Evolutionary conservation across 495 filamentous ascomycete genomes (phyloP).

Genomic region (Aspergillus ellipticus): DNA sequence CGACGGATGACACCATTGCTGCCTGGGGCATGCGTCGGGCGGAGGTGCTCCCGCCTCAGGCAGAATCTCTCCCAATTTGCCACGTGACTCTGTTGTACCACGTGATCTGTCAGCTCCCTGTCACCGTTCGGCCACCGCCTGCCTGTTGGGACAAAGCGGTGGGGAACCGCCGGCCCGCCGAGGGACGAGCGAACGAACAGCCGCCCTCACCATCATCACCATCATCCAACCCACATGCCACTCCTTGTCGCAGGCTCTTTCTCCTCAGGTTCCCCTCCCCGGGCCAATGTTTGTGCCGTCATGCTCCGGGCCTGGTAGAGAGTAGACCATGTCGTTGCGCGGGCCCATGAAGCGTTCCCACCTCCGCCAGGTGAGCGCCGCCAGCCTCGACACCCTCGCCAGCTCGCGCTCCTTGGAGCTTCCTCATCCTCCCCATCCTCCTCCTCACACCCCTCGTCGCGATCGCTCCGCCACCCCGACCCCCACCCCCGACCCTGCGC

Average conservation of each 20-base stretch:
- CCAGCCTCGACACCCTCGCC: constrained; percentile 41
- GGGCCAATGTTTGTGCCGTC: not conserved
- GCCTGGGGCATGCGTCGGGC: too few species aligned
- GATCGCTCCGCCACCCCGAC: constrained; percentile 28
- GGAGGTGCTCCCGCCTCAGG: too few species aligned
- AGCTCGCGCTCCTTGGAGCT: constrained; percentile 31
- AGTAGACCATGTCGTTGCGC: constrained; percentile 35
- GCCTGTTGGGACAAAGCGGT: not conserved
- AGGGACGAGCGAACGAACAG: too few species aligned
- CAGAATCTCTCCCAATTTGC: too few species aligned
- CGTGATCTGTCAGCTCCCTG: too few species aligned
- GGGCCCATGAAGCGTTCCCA: constrained; percentile 46
- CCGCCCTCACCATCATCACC: not conserved
- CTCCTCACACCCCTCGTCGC: constrained; percentile 14
- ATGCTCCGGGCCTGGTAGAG: not conserved
- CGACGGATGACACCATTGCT: too few species aligned
- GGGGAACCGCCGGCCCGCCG: too few species aligned
- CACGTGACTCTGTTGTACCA: too few species aligned
- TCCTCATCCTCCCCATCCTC: too few species aligned
- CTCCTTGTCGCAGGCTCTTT: too few species aligned
- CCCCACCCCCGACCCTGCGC: constrained; percentile 25
- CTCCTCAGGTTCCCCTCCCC: not conserved
- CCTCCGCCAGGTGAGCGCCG: constrained; percentile 46
- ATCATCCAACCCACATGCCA: not conserved
- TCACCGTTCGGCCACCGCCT: not conserved